A percentile compares a stretch with the other conserved stretches of the same genome.
phyloP scores from a whole-genome alignment of 2,329 filamentous ascomycete species.

The Alternaria alternata region DNA sequence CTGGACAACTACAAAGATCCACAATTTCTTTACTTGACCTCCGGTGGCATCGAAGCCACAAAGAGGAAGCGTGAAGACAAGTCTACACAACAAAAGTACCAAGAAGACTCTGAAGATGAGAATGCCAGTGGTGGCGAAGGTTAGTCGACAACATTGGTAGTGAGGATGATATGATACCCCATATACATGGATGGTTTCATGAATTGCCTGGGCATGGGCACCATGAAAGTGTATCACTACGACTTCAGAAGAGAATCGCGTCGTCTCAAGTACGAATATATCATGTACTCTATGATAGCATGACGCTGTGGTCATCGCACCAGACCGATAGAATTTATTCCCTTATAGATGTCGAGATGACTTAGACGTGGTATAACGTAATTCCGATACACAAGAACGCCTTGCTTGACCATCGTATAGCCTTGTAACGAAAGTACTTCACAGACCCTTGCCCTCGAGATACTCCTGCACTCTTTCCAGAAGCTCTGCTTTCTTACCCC shows the following conservation, averaged over 20 bases:
- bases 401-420: background rate
- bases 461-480: slow-evolving; percentile 43
- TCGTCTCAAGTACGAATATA: background rate
- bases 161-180: background rate
- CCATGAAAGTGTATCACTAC: background rate
- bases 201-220: background rate
- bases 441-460: slow-evolving; percentile 2
- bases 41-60: slow-evolving; percentile 57
- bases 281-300: background rate
- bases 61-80: slow-evolving; percentile 43
- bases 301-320: background rate
- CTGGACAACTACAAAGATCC: slow-evolving; percentile 60
- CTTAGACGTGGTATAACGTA: background rate
- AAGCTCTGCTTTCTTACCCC: slow-evolving; percentile 50
- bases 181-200: background rate
- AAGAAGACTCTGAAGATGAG: slow-evolving; percentile 48
- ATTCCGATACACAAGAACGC: background rate
- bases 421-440: background rate
- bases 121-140: slow-evolving; percentile 47
- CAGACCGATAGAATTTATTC: background rate
- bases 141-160: slow-evolving; percentile 7
- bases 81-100: slow-evolving; percentile 34
- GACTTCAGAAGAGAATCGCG: background rate
- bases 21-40: slow-evolving; percentile 60
- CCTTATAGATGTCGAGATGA: background rate